phyloP scores from a whole-genome alignment of 306 rosid genomes.

The Calophaca sinica region DNA sequence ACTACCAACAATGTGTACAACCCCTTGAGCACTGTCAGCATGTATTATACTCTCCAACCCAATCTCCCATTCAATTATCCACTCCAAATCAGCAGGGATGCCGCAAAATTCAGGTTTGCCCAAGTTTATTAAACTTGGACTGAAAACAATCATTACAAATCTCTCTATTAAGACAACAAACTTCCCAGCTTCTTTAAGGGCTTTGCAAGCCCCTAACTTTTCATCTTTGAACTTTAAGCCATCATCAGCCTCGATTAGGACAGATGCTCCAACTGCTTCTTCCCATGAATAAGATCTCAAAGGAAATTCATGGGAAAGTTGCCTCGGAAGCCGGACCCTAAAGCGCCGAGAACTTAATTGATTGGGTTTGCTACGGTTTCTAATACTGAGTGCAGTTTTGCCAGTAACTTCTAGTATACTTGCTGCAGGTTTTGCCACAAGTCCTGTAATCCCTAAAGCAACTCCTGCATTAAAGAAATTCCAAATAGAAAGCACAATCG shows the following conservation, averaged over 20 bases:
- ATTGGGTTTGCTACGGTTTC: conserved; percentile 86
- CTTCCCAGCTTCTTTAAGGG: conserved; percentile 81
- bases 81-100: conserved; percentile 69
- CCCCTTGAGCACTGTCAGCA: conserved; percentile 63
- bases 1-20: conserved; percentile 83
- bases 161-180: conserved; percentile 76
- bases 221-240: conserved; percentile 75
- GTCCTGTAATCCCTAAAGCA: conserved; percentile 90
- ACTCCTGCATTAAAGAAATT: conserved; percentile 65
- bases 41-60: conserved; percentile 83
- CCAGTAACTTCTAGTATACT: conserved; percentile 97
- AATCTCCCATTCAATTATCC: conserved; percentile 78
- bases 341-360: conserved; percentile 63
- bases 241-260: conserved; percentile 72
- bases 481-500: conserved; percentile 37
- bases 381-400: conserved; percentile 87
- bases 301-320: conserved; percentile 66
- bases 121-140: conserved; percentile 66
- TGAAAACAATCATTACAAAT: conserved; percentile 63
- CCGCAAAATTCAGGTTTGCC: conserved; percentile 84
- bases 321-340: conserved; percentile 83
- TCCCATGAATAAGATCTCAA: conserved; percentile 90
- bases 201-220: conserved; percentile 75
- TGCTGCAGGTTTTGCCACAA: conserved; percentile 94
- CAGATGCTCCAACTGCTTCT: conserved; percentile 81